phyloP scores from a whole-genome alignment of 306 rosid species.

The Hippophae gyantsensis region DNA sequence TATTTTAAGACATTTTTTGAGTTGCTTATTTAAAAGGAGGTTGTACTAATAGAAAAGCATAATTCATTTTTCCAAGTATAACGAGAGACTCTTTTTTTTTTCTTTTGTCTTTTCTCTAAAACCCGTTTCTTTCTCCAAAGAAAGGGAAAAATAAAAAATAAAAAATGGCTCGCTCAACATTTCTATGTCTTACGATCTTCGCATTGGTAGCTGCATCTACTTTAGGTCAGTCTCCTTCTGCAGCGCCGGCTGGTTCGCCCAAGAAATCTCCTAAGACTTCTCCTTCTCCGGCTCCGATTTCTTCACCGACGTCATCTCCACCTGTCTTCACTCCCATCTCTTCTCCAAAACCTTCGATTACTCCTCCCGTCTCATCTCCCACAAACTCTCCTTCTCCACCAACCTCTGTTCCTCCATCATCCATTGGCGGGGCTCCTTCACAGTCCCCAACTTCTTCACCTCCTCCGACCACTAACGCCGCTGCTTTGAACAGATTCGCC shows the following conservation, averaged over 20 bases:
- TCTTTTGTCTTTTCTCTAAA: background rate
- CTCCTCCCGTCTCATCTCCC: constrained; percentile 23
- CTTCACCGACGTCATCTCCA: constrained; percentile 14
- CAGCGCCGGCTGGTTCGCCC: constrained; percentile 31
- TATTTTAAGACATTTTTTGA: background rate
- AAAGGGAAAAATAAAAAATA: no score
- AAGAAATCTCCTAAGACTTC: constrained; percentile 17
- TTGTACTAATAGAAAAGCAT: background rate
- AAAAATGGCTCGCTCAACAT: constrained; percentile 43
- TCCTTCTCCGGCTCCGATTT: constrained; percentile 14
- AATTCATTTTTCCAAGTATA: no score
- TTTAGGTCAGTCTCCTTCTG: constrained; percentile 25
- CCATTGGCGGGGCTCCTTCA: constrained; percentile 1
- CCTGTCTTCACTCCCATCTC: background rate
- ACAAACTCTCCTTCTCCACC: constrained; percentile 22
- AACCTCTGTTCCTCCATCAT: background rate
- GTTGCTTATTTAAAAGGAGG: background rate
- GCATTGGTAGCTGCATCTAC: constrained; percentile 30
- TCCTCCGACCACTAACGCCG: constrained; percentile 18
- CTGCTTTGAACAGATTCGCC: constrained; percentile 19
- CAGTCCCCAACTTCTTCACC: constrained; percentile 15
- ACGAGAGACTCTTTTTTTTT: no score
- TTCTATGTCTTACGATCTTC: constrained; percentile 18
- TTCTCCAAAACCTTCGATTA: background rate
- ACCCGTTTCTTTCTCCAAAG: background rate